Percentiles rank a stretch among this genome's conserved stretches.
Conservation (phyloP, 331 rosid species). For the Telfairia occidentalis region DNA sequence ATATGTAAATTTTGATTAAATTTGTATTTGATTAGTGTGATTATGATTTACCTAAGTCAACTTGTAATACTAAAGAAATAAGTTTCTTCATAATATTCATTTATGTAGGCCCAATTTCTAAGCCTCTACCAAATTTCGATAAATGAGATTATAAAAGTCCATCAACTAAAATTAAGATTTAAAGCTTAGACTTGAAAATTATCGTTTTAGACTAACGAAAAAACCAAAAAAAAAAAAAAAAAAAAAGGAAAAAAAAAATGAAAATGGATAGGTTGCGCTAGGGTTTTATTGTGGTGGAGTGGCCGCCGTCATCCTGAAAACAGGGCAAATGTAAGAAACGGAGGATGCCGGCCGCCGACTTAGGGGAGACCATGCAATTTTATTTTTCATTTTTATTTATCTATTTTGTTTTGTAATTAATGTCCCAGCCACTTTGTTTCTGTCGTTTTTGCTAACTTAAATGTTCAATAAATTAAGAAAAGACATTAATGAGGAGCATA, state of each 20-base stretch:
- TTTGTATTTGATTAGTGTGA: no score
- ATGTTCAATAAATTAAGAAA: neutral
- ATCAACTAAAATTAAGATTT: neutral
- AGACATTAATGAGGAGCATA: conserved; percentile 8
- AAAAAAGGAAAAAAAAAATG: neutral
- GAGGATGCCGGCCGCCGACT: conserved; percentile 13
- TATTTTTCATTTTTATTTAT: neutral
- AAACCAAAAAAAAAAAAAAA: no score
- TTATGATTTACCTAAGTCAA: no score
- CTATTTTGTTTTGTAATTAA: neutral
- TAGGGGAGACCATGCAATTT: neutral
- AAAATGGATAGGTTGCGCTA: neutral
- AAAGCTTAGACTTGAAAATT: no score
- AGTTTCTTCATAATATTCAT: no score
- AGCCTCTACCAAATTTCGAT: no score
- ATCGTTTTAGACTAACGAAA: no score
- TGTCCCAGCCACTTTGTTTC: neutral
- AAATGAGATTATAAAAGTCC: neutral
- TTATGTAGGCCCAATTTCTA: no score
- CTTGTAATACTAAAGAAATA: no score
- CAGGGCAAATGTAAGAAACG: neutral
- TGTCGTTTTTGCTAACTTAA: conserved; percentile 1
- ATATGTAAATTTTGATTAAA: no score
- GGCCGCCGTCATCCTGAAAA: neutral
- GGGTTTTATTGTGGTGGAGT: neutral